phyloP scores from a whole-genome alignment of 2,329 filamentous ascomycete genomes.

The Sarocladium strictum region DNA sequence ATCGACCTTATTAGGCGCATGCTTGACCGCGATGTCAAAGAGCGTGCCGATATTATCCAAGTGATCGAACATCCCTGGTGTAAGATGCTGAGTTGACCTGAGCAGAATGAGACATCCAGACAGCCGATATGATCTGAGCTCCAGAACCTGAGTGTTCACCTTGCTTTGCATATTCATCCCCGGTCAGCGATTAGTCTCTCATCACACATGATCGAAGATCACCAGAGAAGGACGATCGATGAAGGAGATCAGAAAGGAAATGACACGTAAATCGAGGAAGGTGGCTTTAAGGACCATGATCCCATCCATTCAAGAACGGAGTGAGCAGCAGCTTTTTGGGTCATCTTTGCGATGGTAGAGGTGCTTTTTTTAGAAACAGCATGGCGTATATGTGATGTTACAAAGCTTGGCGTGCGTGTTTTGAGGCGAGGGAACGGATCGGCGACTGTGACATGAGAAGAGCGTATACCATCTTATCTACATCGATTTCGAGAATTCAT shows the following conservation, averaged over 20 bases:
- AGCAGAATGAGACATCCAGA: neutral
- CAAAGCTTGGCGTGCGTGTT: neutral
- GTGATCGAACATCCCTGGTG: constrained; percentile 89
- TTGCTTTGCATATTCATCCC: constrained; percentile 1
- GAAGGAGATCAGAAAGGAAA: constrained; percentile 1
- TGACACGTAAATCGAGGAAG: neutral
- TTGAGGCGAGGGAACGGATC: neutral
- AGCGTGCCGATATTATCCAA: constrained; percentile 78
- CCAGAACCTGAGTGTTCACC: no score
- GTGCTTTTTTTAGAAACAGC: neutral
- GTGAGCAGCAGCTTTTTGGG: neutral
- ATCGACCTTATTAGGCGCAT: constrained; percentile 88
- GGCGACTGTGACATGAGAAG: neutral
- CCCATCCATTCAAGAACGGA: neutral
- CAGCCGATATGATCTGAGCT: neutral
- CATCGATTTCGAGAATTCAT: neutral
- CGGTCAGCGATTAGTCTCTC: no score
- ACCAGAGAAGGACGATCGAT: neutral
- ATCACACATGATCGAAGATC: no score
- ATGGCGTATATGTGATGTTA: neutral
- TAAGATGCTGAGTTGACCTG: constrained; percentile 12
- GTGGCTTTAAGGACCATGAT: neutral
- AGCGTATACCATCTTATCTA: neutral
- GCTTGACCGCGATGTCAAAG: constrained; percentile 83
- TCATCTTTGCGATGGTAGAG: neutral